Base-by-base conservation (phyloP, 176 grass and related monocot genomes). In the Aegilops sharonensis region DNA sequence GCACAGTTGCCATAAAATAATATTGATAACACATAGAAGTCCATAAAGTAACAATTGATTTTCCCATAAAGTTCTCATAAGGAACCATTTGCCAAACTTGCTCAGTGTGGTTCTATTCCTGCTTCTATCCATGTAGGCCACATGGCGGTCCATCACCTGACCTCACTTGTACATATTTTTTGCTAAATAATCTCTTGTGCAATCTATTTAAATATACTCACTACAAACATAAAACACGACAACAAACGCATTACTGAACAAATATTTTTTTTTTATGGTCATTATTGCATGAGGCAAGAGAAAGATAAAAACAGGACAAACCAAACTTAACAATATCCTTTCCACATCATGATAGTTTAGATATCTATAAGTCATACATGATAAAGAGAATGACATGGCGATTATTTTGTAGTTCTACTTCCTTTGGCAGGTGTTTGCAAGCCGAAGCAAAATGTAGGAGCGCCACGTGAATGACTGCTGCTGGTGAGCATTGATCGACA, bases 271-370 rank as follows among this genome's bases (percentile, higher is more conserved):
- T 21, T 39, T 6, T 72, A n/a, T 73, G 21, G n/a, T 73, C 70
- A 73, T 11, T 73, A 73, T 45, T 73, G 70, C 70, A 73, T 23
- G 70, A 45, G 37, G 39, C 70, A 73, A 45, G 39, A 73, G 70
- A 45, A n/a, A 73, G 13, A 73, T 27, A 72, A 73, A 73, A 25
- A 25, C n/a, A 8, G n/a, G 45, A 45, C 70, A 21, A 37, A 36
- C 35, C 5, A 73, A 69, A 73, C 70, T 73, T 73, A 73, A 73
- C 11, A 45, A 2, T 14, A 73, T 24, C 39, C 70, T 73, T 68
- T 72, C 10, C 11, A 72, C 37, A 1, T 43, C 69, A 72, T 72
- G 69, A 6, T 42, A 72, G 39, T 24, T 24, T 72, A 42, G 20
- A 72, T 42, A 72, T 72, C 39, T 43, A 73, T 43, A 72, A 0